Evolutionary conservation across 1,284 basidiomycete genomes (phyloP), one percentile per base, ranked within the genome.

Genomic region (Heterobasidion irregulare): DNA sequence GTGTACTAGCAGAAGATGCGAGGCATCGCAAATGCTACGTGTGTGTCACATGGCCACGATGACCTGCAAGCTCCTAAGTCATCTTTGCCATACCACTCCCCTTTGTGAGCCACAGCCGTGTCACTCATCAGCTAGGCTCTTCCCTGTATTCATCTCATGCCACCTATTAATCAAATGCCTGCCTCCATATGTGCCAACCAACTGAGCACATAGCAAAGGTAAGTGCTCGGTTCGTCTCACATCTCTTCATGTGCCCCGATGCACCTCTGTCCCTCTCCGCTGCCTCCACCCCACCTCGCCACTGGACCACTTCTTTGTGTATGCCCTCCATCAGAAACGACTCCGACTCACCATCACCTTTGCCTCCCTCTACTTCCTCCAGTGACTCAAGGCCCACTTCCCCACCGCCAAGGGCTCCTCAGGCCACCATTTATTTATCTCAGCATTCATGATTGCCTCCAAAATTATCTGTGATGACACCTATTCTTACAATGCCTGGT

Each of bases 401-500:
- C 78, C 79, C 8, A 72, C 74, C 7, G 79, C 78, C 2, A 72
- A 77, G 45, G 78, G 79, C 26, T 77, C 76, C 16, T 76, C 75
- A 0, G 78, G 78, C 18, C 78, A 80, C 65, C 70, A 77, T 41
- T 70, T 82, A 33, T 81, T 79, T 70, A 75, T 80, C 59, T 79
- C 76, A 12, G 75, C 78, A 7, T 75, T 80, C 63, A 80, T 80
- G 78, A 78, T 80, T 57, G 67, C 67, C 6, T 66, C 64, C 47
- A 75, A 74, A 63, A 69, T 73, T 57, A 72, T 77, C 58, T 77
- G 76, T 68, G 79, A 81, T 68, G 78, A 82, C 68, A 81, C 78
- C 44, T 79, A 78, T 67, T 77, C 75, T 50, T 81, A 82, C 71
- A 76, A 79, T 69, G 76, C 74, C 16, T 81, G 79, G 79, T 72